Conservation (phyloP, 2,329 filamentous ascomycete genomes). For the Aspergillus ochraceus region DNA sequence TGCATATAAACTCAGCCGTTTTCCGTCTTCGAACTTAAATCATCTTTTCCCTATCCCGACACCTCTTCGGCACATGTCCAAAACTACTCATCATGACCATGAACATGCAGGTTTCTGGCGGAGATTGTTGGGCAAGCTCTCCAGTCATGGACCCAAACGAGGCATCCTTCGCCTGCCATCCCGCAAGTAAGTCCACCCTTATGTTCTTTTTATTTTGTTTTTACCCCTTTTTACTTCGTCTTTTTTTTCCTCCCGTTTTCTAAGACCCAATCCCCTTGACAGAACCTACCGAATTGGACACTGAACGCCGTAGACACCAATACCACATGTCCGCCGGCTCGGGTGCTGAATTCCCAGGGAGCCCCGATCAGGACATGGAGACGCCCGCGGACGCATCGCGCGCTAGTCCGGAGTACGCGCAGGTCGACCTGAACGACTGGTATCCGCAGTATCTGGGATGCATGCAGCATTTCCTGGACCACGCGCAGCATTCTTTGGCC, state of each 20-base stretch:
- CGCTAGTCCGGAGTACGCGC: conserved; percentile 35
- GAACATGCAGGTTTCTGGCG: conserved; percentile 30
- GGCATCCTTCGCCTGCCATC: conserved; percentile 20
- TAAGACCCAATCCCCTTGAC: conserved; percentile 19
- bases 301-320: conserved; percentile 31
- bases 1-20: neutral
- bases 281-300: conserved; percentile 28
- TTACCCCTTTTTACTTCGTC: neutral
- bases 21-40: neutral
- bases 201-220: neutral
- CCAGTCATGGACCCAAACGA: conserved; percentile 28
- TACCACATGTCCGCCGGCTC: conserved; percentile 6
- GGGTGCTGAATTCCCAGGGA: conserved; percentile 13
- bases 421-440: conserved; percentile 76
- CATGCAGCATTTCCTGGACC: conserved; percentile 82
- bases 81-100: conserved; percentile 26
- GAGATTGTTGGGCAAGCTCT: conserved; percentile 33
- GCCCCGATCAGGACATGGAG: conserved; percentile 13
- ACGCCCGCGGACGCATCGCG: conserved; percentile 11
- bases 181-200: conserved; percentile 27
- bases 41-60: neutral
- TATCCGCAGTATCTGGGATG: conserved; percentile 85
- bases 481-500: conserved; percentile 74
- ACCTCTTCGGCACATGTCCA: conserved; percentile 9
- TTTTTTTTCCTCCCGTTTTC: conserved; percentile 8